Evolutionary conservation across 345 rosid genomes (phyloP), one percentile per base, ranked within the genome.

Genomic region (Leavenworthia alabamica): DNA sequence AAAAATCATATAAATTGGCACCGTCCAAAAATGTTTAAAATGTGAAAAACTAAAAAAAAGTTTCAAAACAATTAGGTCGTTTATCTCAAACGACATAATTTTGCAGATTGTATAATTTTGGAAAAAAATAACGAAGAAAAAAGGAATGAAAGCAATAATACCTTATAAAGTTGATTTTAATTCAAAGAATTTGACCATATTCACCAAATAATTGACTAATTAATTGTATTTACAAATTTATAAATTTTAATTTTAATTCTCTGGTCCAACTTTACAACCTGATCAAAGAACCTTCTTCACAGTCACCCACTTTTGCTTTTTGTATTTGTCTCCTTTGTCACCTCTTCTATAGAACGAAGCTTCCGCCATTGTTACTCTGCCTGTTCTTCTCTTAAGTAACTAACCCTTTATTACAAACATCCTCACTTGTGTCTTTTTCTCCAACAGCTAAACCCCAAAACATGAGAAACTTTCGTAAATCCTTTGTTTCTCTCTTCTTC

Each of bases 351-450:
- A 8, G 19, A n/a, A n/a, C n/a, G 29, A 68, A 61, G 49, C 12
- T 62, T 62, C 74, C 58, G 3, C 74, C 64, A 54, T 56, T 55
- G 45, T 62, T 7, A 62, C 7, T 11, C n/a, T 52, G 52, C 46
- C 61, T 56, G 57, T 41, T 33, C 46, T 2, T 40, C 56, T 58
- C 0, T 17, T 26, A 44, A 45, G 14, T 50, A 53, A 39, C 22
- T 44, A 52, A 8, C 6, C 42, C 62, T 19, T 54, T 37, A 56
- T 48, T 39, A 37, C 69, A 3, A 56, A 39, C 8, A 23, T 2
- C 19, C 5, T 64, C 60, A 33, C 54, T 56, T 57, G 65, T 8
- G 47, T 71, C 46, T 62, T 24, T 64, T 35, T 47, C 35, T 64
- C 37, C 36, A 20, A 5, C 6, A 53, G 7, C 11, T 13, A 31